Evolutionary conservation across 73 alveolate species (phyloP), one percentile per base, ranked within the genome.

Genomic region (Stentor coeruleus): DNA sequence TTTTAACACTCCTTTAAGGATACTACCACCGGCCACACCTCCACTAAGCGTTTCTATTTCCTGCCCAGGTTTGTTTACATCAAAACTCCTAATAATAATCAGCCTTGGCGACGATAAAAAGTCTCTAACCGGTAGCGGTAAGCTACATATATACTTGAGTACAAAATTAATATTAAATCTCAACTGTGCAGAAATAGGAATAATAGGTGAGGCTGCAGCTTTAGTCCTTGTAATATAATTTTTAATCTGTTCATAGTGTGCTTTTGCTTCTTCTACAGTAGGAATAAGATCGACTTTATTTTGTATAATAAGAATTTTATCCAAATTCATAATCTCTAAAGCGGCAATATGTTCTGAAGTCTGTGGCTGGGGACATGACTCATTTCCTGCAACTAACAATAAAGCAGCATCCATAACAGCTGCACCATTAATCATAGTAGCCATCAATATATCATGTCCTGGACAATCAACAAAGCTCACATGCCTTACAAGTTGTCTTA

Each of bases 311-410:
- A 98, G 91, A 74, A 98, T 95, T 92, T 97, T 96, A 81, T 98
- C 91, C 59, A 98, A 91, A 89, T 97, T 95, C 98, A 97, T 98
- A 90, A 97, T 98, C 82, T 97, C 99, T 55, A 97, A 96, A 3
- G 99, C 99, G n/a, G 99, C 99, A 74, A 98, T 84, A 85, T 98
- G 99, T 87, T 98, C 99, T n/a, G 96, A 84, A 38, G 99, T 98
- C 91, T 98, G 95, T 2, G 99, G 98, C 88, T 96, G 96, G 37
- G 99, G 99, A 86, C 99, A 97, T 20, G 97, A 87, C 90, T 96
- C 98, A 87, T 98, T 97, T 2, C 99, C 99, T 31, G 99, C 98
- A 35, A 88, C 92, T 31, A 96, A 77, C 36, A 96, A 87, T 42
- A 95, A 84, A 38, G 98, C 99, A 40, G 99, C 99, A 91, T 98